Conservation (phyloP, 352 stramenopile species). For the Thraustochytrium striatum region DNA sequence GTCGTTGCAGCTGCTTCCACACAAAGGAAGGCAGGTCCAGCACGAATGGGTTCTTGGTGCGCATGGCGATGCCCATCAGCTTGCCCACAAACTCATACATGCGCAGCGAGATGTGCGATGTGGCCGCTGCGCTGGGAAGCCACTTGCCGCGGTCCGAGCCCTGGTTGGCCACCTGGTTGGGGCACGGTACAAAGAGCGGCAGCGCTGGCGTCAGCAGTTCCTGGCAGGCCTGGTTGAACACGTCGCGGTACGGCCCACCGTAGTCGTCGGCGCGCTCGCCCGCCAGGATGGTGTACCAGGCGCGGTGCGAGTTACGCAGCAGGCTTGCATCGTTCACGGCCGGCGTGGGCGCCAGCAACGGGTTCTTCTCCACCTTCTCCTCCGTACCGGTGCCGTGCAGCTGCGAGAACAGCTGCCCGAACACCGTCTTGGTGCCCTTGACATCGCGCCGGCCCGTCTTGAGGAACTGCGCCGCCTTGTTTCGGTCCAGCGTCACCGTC, state of each 20-base stretch:
- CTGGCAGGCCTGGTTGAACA: conserved; percentile 45
- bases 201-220: conserved; percentile 38
- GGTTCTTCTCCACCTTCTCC: conserved; percentile 29
- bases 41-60: conserved; percentile 75
- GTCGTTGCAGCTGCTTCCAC: conserved; percentile 79
- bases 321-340: conserved; percentile 32
- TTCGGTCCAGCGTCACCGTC: conserved; percentile 39
- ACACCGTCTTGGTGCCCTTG: conserved; percentile 31
- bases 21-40: conserved; percentile 75
- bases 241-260: conserved; percentile 48
- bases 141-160: conserved; percentile 51
- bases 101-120: conserved; percentile 48
- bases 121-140: conserved; percentile 50
- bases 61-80: conserved; percentile 76
- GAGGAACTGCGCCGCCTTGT: conserved; percentile 46
- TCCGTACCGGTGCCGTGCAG: conserved; percentile 34
- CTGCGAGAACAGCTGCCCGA: conserved; percentile 38
- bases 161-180: conserved; percentile 51
- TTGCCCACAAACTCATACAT: conserved; percentile 90
- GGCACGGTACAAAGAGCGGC: conserved; percentile 51
- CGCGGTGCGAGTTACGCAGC: conserved; percentile 38
- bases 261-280: conserved; percentile 50
- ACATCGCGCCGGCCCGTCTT: conserved; percentile 17
- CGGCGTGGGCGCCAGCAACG: conserved; percentile 38
- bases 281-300: conserved; percentile 49